Percentiles rank a stretch among this genome's conserved stretches.
These are phyloP conservation scores for Apium graveolens DNA, from an alignment of 129 eudicot genomes.

Conservation along the genomic window DNA sequence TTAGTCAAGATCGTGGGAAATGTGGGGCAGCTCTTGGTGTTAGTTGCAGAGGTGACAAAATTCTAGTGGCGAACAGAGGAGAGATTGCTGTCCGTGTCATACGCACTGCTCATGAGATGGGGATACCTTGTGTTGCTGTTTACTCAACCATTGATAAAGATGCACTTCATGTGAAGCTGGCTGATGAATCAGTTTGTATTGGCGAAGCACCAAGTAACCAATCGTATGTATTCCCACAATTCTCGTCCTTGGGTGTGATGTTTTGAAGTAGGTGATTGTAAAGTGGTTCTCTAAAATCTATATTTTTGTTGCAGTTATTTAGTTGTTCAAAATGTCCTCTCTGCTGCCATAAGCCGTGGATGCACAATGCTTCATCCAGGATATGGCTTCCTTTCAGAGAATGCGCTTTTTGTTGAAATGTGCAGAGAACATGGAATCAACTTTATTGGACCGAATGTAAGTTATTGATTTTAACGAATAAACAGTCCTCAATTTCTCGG, in stretches of 20 bases:
- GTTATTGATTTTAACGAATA: slow-evolving; percentile 4
- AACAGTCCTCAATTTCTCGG: not conserved
- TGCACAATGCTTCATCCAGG: slow-evolving; percentile 99
- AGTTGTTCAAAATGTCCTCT: slow-evolving; percentile 71
- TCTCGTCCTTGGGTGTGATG: not conserved
- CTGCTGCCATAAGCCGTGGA: slow-evolving; percentile 87
- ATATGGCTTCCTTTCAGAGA: slow-evolving; percentile 91
- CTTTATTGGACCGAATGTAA: slow-evolving; percentile 91
- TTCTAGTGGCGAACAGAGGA: slow-evolving; percentile 96
- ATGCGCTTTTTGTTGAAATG: slow-evolving; percentile 92
- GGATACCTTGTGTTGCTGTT: slow-evolving; percentile 96
- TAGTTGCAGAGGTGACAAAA: slow-evolving; percentile 57
- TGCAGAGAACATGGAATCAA: slow-evolving; percentile 88
- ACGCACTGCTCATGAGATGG: slow-evolving; percentile 96
- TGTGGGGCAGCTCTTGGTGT: slow-evolving; percentile 61
- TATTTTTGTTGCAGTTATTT: slow-evolving; percentile 52
- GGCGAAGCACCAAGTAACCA: slow-evolving; percentile 99
- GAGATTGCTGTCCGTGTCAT: slow-evolving; percentile 97
- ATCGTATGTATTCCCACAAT: slow-evolving; percentile 60
- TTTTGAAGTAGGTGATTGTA: not conserved
- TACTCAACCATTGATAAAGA: slow-evolving; percentile 97
- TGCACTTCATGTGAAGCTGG: slow-evolving; percentile 96
- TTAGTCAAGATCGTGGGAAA: slow-evolving; percentile 34
- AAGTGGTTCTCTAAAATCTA: not conserved
- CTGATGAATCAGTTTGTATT: slow-evolving; percentile 95